Conservation (phyloP, 129 eudicot genomes). For the Flaveria trinervia region DNA sequence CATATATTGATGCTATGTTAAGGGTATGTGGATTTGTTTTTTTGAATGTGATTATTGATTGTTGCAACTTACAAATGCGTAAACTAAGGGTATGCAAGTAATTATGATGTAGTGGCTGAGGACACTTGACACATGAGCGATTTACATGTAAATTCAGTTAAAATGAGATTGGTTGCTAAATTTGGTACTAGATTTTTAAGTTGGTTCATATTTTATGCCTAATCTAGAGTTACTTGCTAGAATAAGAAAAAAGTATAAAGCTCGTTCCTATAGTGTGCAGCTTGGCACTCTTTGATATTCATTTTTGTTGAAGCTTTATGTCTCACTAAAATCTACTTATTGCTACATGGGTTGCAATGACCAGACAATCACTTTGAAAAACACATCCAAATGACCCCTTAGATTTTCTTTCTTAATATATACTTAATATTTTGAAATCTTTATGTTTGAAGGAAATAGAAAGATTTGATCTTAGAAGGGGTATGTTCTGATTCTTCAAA, state of each 20-base stretch:
- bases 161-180: too few relatives aligned
- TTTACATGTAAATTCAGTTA: too few relatives aligned
- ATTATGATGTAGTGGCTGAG: not conserved
- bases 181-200: not conserved
- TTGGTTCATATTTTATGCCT: not conserved
- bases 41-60: not conserved
- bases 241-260: too few relatives aligned
- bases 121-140: too few relatives aligned
- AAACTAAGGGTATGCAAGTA: not conserved
- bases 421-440: slow-evolving; percentile 1
- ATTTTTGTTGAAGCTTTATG: not conserved
- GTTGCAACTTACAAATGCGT: not conserved
- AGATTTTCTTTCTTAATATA: slow-evolving; percentile 5
- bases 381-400: not conserved
- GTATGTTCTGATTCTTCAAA: slow-evolving; percentile 35
- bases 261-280: not conserved
- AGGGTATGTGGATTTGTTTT: not conserved
- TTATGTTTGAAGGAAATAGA: slow-evolving; percentile 39
- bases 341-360: not conserved
- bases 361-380: not conserved
- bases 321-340: not conserved
- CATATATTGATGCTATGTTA: not conserved
- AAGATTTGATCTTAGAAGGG: slow-evolving; percentile 33
- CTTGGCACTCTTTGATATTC: not conserved
- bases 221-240: not conserved